Evolutionary conservation across 2,329 filamentous ascomycete genomes (phyloP).

Genomic region (Nigrospora osmanthi): DNA sequence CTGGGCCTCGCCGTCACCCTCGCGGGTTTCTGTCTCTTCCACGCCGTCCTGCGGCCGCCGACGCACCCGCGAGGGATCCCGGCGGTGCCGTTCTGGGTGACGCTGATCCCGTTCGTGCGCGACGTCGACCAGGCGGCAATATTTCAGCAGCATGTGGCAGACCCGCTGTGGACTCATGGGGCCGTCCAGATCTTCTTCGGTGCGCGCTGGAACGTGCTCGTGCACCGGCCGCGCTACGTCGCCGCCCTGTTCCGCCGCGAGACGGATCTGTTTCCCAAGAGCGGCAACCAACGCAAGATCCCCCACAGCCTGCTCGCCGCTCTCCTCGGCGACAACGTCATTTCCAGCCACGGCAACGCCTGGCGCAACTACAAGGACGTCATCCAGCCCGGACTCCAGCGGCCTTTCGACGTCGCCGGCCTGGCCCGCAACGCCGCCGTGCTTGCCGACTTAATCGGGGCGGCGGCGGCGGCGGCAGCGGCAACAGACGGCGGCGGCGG

Average conservation of each 20-base stretch:
- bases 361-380: no score
- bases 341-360: no score
- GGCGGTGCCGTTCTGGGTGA: conserved; percentile 33
- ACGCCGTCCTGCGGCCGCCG: conserved; percentile 12
- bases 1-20: no score
- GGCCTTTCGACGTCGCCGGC: no score
- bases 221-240: conserved; percentile 33
- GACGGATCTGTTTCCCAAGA: conserved; percentile 22
- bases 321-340: no score
- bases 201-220: conserved; percentile 38
- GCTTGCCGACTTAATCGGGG: no score
- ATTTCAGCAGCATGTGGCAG: conserved; percentile 28
- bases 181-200: conserved; percentile 41
- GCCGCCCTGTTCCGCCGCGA: conserved; percentile 27
- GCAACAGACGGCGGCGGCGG: no score
- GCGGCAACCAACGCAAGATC: conserved; percentile 32
- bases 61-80: conserved; percentile 27
- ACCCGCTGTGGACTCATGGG: conserved; percentile 28
- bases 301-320: conserved; percentile 27
- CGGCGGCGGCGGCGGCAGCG: no score
- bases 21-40: background rate
- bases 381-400: no score
- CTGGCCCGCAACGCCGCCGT: no score
- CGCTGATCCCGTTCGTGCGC: conserved; percentile 30
- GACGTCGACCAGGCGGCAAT: conserved; percentile 34